These are phyloP conservation scores for Dicorynia guianensis DNA, from an alignment of 306 rosid genomes.

Conservation along the genomic window DNA sequence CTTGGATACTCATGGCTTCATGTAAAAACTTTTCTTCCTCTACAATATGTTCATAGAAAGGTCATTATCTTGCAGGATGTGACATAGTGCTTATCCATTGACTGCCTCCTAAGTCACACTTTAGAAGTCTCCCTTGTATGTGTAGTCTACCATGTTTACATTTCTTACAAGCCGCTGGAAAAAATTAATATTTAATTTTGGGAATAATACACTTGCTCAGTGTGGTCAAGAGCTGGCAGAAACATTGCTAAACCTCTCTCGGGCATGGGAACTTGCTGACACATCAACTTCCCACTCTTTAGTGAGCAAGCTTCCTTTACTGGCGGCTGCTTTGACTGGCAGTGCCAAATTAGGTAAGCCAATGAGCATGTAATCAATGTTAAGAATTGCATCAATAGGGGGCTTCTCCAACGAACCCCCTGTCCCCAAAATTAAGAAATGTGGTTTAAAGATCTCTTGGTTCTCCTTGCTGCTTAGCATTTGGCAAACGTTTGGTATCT, in stretches of 20 bases:
- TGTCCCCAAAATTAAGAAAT: neutral
- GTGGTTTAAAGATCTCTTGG: conserved; percentile 42
- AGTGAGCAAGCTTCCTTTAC: conserved; percentile 65
- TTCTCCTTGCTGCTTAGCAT: conserved; percentile 59
- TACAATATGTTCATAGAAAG: neutral
- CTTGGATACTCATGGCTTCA: neutral
- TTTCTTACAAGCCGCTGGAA: neutral
- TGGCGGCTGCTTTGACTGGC: conserved; percentile 64
- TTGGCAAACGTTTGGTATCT: conserved; percentile 84
- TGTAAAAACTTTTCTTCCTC: neutral
- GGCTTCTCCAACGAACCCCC: conserved; percentile 15
- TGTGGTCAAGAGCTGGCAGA: conserved; percentile 92
- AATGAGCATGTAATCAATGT: conserved; percentile 24
- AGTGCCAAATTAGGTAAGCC: conserved; percentile 79
- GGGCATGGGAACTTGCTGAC: conserved; percentile 91
- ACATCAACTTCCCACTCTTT: conserved; percentile 73
- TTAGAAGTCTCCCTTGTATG: conserved; percentile 1
- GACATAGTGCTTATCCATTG: conserved; percentile 9
- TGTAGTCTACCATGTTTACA: conserved; percentile 4
- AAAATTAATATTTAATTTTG: conserved; percentile 3
- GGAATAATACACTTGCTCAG: conserved; percentile 48
- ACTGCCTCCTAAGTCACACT: conserved; percentile 1
- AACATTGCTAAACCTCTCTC: conserved; percentile 77
- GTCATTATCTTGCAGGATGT: conserved; percentile 2
- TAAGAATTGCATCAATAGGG: conserved; percentile 24